A percentile compares a stretch with the other conserved stretches of the same genome.
phyloP scores from a whole-genome alignment of 78 protist genomes.

The Emiliania huxleyi region DNA sequence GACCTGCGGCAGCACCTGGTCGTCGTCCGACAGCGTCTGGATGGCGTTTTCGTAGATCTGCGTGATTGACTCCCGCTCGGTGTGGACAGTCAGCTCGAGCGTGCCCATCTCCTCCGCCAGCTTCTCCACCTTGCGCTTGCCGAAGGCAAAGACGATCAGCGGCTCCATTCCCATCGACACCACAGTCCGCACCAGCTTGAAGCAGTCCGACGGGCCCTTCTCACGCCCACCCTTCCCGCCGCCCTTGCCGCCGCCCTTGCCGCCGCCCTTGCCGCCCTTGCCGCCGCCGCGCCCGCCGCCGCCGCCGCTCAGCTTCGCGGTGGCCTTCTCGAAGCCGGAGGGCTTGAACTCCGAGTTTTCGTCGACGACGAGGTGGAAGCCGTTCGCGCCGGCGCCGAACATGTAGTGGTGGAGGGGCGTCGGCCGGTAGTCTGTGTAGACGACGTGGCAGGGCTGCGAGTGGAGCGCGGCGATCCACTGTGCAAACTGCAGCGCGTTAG shows the following conservation, averaged over 20 bases:
- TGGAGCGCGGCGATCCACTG: constrained; percentile 69
- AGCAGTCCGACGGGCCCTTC: constrained; percentile 56
- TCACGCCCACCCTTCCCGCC: background rate
- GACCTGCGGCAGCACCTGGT: constrained; percentile 57
- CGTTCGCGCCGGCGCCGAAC: background rate
- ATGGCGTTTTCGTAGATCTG: constrained; percentile 69
- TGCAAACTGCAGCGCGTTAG: constrained; percentile 87
- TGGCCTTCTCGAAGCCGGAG: background rate
- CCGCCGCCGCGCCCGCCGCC: background rate
- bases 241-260: background rate
- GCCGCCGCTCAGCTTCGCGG: background rate
- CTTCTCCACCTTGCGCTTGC: constrained; percentile 13
- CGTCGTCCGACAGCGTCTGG: constrained; percentile 63
- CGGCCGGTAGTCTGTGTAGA: constrained; percentile 93
- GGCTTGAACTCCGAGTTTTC: background rate
- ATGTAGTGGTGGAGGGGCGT: constrained; percentile 85
- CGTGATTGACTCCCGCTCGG: background rate
- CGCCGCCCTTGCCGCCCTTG: background rate
- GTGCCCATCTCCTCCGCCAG: background rate
- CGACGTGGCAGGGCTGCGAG: constrained; percentile 73
- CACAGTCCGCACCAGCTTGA: constrained; percentile 79
- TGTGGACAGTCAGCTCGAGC: constrained; percentile 21
- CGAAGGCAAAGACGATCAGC: constrained; percentile 38
- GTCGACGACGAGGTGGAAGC: background rate
- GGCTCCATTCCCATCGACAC: constrained; percentile 48